Evolutionary conservation across 768 basidiomycete species (phyloP), one percentile per base, ranked within the genome.

Genomic region (Amanita rimosa): DNA sequence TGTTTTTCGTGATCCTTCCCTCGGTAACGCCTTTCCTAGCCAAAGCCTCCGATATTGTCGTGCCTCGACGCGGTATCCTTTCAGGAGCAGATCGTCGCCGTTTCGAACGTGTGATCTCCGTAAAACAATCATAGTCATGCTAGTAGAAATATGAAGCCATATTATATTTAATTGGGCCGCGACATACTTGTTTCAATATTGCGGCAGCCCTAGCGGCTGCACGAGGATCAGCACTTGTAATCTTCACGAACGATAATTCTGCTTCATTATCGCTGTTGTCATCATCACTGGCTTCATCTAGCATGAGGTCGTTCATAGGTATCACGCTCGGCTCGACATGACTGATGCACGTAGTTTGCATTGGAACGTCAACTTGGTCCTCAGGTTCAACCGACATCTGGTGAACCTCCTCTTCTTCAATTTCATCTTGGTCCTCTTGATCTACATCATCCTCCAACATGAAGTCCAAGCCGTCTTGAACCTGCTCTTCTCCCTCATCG

Each of bases 131-230:
- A 55, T 89, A 86, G 63, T 93, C 83, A 57, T 94, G 83, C 84
- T 90, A 24, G 51, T 17, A 19, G 19, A n/a, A 35, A n/a, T 6
- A 31, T 45, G 44, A 50, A 46, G 37, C 36, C 37, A 34, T 35
- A 27, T n/a, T 11, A 19, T 39, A 49, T 49, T 16, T 13, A 42
- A 14, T 19, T 6, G 48, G 17, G 50, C 33, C 35, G 46, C 4
- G 46, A 39, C 78, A n/a, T 43, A 89, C 90, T 72, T 88, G 75
- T 64, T 86, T 91, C 56, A 96, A 69, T 51, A 96, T 93, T 0
- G 93, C 93, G 29, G 89, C 92, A n/a, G 92, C 93, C 42, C 88
- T 70, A 2, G 92, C 93, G 40, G 93, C 93, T 14, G 89, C 89
- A 51, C 74, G 72, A 2, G 93, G 87, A 62, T 95, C 87, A 17